phyloP scores from a whole-genome alignment of 495 filamentous ascomycete genomes.

The Hypoxylon intermedium region DNA sequence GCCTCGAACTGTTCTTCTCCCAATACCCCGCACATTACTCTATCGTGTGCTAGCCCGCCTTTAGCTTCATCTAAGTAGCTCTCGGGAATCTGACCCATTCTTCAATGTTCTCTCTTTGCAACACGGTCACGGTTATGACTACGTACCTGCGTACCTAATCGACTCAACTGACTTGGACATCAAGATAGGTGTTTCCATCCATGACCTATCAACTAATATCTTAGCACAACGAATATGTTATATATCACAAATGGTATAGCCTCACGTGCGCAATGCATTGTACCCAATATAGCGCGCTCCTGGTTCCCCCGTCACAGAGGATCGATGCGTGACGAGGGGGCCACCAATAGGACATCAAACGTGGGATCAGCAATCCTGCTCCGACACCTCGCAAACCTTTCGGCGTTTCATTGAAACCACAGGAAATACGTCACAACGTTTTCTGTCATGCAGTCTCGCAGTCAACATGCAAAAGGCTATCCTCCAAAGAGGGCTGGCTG shows the following conservation, averaged over 20 bases:
- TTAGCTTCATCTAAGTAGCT: too few species aligned
- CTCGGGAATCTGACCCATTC: too few species aligned
- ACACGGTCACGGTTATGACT: too few species aligned
- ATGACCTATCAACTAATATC: background rate
- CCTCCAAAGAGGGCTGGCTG: background rate
- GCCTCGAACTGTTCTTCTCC: background rate
- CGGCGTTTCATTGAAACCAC: slow-evolving; percentile 12
- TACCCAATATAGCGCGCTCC: too few species aligned
- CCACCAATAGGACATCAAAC: slow-evolving; percentile 8
- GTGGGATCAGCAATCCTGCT: slow-evolving; percentile 16
- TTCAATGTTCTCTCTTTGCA: too few species aligned
- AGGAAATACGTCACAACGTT: slow-evolving; percentile 2
- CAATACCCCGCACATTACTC: too few species aligned
- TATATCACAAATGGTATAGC: slow-evolving; percentile 10
- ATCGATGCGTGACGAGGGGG: slow-evolving; percentile 4
- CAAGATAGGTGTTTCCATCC: too few species aligned
- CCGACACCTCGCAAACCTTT: slow-evolving; percentile 9
- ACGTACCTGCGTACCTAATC: too few species aligned
- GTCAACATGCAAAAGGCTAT: background rate
- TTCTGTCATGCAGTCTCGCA: background rate
- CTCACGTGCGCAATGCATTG: slow-evolving; percentile 26
- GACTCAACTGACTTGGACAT: too few species aligned
- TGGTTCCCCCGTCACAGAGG: slow-evolving; percentile 1
- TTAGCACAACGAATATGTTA: background rate
- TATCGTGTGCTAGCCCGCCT: too few species aligned